phyloP scores from a whole-genome alignment of 139 green algal genomes.

The Edaphochlamys debaryana region DNA sequence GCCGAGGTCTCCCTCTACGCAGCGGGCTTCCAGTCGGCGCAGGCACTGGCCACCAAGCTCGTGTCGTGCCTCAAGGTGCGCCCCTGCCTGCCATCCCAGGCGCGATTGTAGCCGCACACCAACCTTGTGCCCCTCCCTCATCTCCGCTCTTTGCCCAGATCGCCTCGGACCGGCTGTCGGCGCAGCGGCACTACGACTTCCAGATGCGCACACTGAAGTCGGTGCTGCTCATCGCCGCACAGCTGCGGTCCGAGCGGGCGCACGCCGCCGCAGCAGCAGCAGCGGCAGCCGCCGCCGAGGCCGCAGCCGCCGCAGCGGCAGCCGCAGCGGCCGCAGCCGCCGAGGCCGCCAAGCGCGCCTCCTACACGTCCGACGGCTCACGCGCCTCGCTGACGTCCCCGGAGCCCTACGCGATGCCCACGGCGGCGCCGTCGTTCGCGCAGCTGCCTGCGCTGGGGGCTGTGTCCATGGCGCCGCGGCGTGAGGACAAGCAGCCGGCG shows the following conservation, averaged over 20 bases:
- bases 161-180: slow-evolving; percentile 54
- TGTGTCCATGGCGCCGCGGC: too few relatives aligned
- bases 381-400: too few relatives aligned
- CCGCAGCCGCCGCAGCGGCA: background rate
- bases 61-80: slow-evolving; percentile 58
- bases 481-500: background rate
- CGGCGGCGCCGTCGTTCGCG: too few relatives aligned
- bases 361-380: too few relatives aligned
- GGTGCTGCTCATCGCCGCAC: slow-evolving; percentile 56
- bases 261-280: background rate
- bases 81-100: too few relatives aligned
- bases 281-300: background rate
- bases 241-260: slow-evolving; percentile 28
- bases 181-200: slow-evolving; percentile 77
- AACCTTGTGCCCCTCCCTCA: too few relatives aligned
- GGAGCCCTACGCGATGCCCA: too few relatives aligned
- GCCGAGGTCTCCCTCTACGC: slow-evolving; percentile 67
- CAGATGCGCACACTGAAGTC: slow-evolving; percentile 72
- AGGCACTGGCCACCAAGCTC: slow-evolving; percentile 56
- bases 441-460: too few relatives aligned
- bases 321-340: background rate
- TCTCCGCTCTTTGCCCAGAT: slow-evolving; percentile 47
- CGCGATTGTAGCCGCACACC: too few relatives aligned
- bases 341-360: background rate
- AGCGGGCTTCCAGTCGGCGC: slow-evolving; percentile 59